Evolutionary conservation across 208 protist species (phyloP), one percentile per base, ranked within the genome.

Genomic region (Leishmania mexicana): DNA sequence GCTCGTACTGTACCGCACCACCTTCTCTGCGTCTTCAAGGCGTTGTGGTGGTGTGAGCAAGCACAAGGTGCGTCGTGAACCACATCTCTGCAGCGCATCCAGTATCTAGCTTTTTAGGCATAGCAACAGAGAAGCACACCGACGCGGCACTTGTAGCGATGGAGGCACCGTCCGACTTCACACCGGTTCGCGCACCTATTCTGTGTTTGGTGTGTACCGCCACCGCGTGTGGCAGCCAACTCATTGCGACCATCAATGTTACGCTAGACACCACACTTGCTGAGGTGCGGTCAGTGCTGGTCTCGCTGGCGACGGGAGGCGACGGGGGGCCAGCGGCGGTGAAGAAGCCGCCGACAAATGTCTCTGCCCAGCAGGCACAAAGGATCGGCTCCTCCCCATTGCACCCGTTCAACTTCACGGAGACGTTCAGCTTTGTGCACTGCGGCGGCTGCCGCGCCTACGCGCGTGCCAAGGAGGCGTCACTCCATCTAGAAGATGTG

Each of bases 351-450:
- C 93, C 93, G 1, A 79, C 84, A 24, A 96, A 96, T 67, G 86
- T 94, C 17, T 82, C 80, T 13, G 58, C 78, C 24, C 64, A 78
- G 71, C 84, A 93, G 64, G 76, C 86, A 28, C 67, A 83, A 38
- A 78, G 53, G 31, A 85, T 93, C 45, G 76, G 92, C 54, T 51
- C 75, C 21, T 85, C 90, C 42, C 89, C 90, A 21, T 88, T 96
- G 40, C 90, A 96, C 81, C 89, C 95, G 3, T 95, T 96, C 80
- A 89, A 96, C 75, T 88, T 96, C 78, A 87, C 85, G n/a, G 85
- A 86, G 31, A 87, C 85, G 40, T 96, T 96, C 75, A 86, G 81
- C 75, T 96, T 96, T 78, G 90, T 96, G 40, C 84, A 75, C 54
- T 38, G 84, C 49, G 93, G 93, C 38, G 88, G 94, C 3, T 88